phyloP scores from a whole-genome alignment of 305 asterid species.

The Andrographis paniculata region DNA sequence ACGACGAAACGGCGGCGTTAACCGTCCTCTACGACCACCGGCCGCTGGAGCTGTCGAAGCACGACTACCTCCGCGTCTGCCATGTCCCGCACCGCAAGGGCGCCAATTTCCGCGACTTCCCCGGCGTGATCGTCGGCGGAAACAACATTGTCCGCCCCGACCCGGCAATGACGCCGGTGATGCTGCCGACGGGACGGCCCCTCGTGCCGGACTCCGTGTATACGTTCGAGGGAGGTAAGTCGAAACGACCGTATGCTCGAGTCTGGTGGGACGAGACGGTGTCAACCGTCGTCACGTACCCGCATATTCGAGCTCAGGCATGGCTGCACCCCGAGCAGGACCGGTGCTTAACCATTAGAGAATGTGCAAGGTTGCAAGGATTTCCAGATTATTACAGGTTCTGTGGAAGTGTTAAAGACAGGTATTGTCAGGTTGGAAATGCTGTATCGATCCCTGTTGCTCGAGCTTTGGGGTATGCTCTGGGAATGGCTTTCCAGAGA shows the following conservation, averaged over 20 bases:
- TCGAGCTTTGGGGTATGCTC: conserved; percentile 49
- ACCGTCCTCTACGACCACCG: conserved; percentile 34
- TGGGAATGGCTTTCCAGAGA: conserved; percentile 39
- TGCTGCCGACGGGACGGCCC: conserved; percentile 37
- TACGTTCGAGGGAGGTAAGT: conserved; percentile 27
- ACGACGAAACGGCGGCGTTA: not conserved
- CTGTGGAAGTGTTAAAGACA: conserved; percentile 31
- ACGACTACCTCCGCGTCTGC: conserved; percentile 32
- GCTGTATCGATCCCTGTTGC: conserved; percentile 62
- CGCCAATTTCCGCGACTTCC: conserved; percentile 42
- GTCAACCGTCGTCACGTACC: conserved; percentile 34
- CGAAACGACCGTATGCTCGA: conserved; percentile 35
- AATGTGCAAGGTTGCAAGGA: conserved; percentile 50
- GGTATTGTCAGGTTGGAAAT: conserved; percentile 51
- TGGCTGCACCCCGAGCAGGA: conserved; percentile 52
- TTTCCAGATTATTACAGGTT: conserved; percentile 44
- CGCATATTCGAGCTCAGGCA: conserved; percentile 23
- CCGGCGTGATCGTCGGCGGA: conserved; percentile 31
- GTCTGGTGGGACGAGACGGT: conserved; percentile 56
- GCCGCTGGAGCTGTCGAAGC: conserved; percentile 28
- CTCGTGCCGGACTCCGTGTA: conserved; percentile 28
- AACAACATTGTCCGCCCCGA: conserved; percentile 38
- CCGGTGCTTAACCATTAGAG: conserved; percentile 35
- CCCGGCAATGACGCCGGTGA: conserved; percentile 25
- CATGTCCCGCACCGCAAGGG: conserved; percentile 38